Percentiles rank a stretch among this genome's conserved stretches.
Evolutionary conservation across 148 eudicot genomes (phyloP).

Genomic region (Hydrangea macrophylla): DNA sequence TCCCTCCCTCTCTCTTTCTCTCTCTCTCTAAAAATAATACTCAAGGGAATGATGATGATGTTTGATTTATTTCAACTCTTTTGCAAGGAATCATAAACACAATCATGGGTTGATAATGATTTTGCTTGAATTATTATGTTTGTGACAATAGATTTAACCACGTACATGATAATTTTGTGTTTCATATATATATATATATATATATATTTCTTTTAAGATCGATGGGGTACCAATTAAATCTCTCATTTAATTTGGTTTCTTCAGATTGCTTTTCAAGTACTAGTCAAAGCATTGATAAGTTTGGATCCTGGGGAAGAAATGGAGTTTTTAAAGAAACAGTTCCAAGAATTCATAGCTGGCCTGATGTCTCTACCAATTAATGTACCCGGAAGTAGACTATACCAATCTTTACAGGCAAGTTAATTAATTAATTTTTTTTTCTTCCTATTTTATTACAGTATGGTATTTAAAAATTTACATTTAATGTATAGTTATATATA

Average conservation of each 20-base stretch:
- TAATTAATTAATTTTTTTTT: neutral
- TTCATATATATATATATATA: too few relatives aligned
- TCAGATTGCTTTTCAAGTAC: slow-evolving; percentile 88
- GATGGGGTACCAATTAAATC: neutral
- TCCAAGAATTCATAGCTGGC: slow-evolving; percentile 87
- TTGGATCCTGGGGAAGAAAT: slow-evolving; percentile 76
- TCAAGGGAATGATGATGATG: neutral
- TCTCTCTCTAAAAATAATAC: neutral
- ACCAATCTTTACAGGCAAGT: slow-evolving; percentile 72
- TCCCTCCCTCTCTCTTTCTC: slow-evolving; percentile 6
- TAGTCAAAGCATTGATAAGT: slow-evolving; percentile 81
- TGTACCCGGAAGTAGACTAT: slow-evolving; percentile 79
- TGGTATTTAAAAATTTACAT: too few relatives aligned
- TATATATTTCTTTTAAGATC: neutral
- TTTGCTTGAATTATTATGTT: slow-evolving; percentile 10
- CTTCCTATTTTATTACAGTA: too few relatives aligned
- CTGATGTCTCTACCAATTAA: slow-evolving; percentile 85
- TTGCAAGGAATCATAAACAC: neutral
- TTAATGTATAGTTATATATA: neutral
- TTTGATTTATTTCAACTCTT: too few relatives aligned
- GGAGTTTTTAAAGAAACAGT: slow-evolving; percentile 61
- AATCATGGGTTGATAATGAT: neutral
- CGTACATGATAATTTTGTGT: slow-evolving; percentile 20
- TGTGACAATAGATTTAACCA: neutral
- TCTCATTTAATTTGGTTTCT: neutral